A percentile compares a stretch with the other conserved stretches of the same genome.
Conservation (phyloP, 176 grass and related monocot species). For the Secale cereale region DNA sequence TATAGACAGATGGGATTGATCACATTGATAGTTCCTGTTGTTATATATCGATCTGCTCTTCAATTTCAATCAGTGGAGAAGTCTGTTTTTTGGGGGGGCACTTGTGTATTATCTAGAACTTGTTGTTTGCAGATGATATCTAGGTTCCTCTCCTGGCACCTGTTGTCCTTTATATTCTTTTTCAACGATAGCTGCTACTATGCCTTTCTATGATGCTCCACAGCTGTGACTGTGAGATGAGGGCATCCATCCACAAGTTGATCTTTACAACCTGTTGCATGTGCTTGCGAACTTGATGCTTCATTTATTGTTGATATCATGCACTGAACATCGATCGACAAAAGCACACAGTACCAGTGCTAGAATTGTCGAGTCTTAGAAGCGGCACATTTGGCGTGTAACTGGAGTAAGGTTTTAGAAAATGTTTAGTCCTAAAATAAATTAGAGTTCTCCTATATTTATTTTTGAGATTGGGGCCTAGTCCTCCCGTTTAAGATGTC, state of each 20-base stretch:
- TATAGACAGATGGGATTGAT: not conserved
- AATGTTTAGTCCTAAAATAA: not conserved
- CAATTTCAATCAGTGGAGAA: not conserved
- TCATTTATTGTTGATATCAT: not conserved
- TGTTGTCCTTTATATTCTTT: not conserved
- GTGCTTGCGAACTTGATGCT: not conserved
- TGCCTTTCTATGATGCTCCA: conserved; percentile 8
- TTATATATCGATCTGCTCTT: not conserved
- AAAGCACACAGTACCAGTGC: not conserved
- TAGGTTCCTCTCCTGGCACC: not conserved
- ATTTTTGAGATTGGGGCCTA: too few species aligned
- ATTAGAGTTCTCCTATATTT: too few species aligned
- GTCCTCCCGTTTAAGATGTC: not conserved
- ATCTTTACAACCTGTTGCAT: conserved; percentile 28
- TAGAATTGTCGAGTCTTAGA: not conserved
- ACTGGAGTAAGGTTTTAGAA: not conserved
- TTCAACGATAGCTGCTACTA: not conserved
- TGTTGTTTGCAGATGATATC: not conserved
- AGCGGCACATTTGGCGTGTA: not conserved
- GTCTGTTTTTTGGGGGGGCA: not conserved
- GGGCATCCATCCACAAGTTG: not conserved
- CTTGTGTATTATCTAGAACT: not conserved
- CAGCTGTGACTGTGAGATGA: conserved; percentile 12
- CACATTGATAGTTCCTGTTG: not conserved
- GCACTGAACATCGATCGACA: not conserved